These are phyloP conservation scores for Fusarium heterosporum DNA, from an alignment of 2,329 filamentous ascomycete species.

Conservation along the genomic window DNA sequence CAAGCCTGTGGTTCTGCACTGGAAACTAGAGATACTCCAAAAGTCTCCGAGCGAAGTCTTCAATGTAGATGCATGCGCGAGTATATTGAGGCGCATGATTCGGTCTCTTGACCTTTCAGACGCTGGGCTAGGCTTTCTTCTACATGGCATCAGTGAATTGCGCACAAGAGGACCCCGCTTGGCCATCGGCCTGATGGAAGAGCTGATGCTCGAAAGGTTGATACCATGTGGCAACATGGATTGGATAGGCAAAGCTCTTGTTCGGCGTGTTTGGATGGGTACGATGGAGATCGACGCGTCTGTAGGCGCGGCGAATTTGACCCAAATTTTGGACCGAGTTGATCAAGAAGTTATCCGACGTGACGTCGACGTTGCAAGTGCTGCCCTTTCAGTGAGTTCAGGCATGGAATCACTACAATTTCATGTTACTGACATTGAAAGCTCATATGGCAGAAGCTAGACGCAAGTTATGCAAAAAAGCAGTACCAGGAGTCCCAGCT, in stretches of 20 bases:
- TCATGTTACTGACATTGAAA: slow-evolving; percentile 51
- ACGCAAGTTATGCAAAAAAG: slow-evolving; percentile 65
- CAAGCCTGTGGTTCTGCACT: slow-evolving; percentile 72
- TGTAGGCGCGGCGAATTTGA: slow-evolving; percentile 41
- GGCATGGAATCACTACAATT: neutral
- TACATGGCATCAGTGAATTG: slow-evolving; percentile 76
- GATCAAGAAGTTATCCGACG: slow-evolving; percentile 55
- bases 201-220: slow-evolving; percentile 71
- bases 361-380: slow-evolving; percentile 70
- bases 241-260: slow-evolving; percentile 76
- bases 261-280: slow-evolving; percentile 76
- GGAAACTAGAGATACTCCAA: slow-evolving; percentile 75
- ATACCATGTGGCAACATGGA: slow-evolving; percentile 59
- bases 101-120: slow-evolving; percentile 69
- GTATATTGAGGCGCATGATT: slow-evolving; percentile 72
- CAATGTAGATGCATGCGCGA: slow-evolving; percentile 60
- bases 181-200: slow-evolving; percentile 67
- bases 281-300: slow-evolving; percentile 58
- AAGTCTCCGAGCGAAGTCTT: slow-evolving; percentile 60
- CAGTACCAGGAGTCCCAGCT: slow-evolving; percentile 66
- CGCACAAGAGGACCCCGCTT: slow-evolving; percentile 64
- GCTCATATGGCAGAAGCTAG: slow-evolving; percentile 86
- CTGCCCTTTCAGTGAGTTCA: slow-evolving; percentile 71
- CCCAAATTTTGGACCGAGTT: slow-evolving; percentile 51
- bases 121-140: slow-evolving; percentile 71